A percentile compares a stretch with the other conserved stretches of the same genome.
Evolutionary conservation across 805 yeast species (phyloP).

Genomic region (Candida glaebosa): DNA sequence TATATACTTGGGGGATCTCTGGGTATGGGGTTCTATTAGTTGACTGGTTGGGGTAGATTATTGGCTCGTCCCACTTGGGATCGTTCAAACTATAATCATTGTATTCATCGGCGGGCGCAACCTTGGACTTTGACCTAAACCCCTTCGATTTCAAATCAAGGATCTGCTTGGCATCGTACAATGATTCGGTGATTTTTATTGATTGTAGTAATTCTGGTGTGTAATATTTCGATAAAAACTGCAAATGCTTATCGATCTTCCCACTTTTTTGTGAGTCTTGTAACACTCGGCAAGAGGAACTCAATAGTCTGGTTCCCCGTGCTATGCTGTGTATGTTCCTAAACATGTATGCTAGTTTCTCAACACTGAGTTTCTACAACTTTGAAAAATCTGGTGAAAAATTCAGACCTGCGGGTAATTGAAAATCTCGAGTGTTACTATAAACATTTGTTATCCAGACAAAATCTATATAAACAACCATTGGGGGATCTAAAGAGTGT

Average conservation of each 20-base stretch:
- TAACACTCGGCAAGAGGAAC: constrained; percentile 3
- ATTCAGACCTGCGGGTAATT: not conserved
- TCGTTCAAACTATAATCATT: constrained; percentile 72
- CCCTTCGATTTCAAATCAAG: constrained; percentile 32
- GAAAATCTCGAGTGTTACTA: not conserved
- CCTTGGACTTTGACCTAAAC: constrained; percentile 35
- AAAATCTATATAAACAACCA: no score
- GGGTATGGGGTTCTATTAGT: constrained; percentile 54
- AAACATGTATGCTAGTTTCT: constrained; percentile 1
- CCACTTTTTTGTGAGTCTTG: constrained; percentile 3
- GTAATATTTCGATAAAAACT: constrained; percentile 68
- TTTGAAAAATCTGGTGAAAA: not conserved
- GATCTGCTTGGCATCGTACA: constrained; percentile 64
- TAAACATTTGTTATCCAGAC: not conserved
- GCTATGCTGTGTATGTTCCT: not conserved
- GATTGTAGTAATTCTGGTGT: constrained; percentile 78
- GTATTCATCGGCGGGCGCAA: constrained; percentile 60
- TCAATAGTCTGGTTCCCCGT: constrained; percentile 7
- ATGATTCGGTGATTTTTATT: constrained; percentile 75
- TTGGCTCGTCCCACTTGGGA: constrained; percentile 69
- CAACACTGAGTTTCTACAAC: not conserved
- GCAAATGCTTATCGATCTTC: constrained; percentile 40
- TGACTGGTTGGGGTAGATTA: constrained; percentile 48
- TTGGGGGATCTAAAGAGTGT: not conserved
- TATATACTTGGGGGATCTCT: constrained; percentile 50